Conservation (phyloP, 2,329 filamentous ascomycete species). For the Trichoderma afroharzianum region DNA sequence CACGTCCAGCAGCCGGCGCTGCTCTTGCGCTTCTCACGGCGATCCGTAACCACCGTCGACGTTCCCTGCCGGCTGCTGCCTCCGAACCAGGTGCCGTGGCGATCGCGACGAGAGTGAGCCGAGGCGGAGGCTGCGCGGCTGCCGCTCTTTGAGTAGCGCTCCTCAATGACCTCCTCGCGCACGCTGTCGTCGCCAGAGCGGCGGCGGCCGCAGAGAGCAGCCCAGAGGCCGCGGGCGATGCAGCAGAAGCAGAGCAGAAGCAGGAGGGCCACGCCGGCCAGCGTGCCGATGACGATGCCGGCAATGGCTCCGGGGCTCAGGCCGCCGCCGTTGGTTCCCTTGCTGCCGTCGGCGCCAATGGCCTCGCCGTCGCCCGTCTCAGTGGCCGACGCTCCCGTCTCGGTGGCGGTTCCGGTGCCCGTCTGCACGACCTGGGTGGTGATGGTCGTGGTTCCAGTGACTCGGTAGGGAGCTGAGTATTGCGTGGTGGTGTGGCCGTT, state of each 20-base stretch:
- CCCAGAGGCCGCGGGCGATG: constrained; percentile 60
- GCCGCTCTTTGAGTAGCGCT: constrained; percentile 51
- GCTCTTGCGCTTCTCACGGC: constrained; percentile 49
- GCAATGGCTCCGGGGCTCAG: constrained; percentile 73
- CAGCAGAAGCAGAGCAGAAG: constrained; percentile 73
- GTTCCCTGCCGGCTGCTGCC: constrained; percentile 45
- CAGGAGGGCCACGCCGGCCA: constrained; percentile 64
- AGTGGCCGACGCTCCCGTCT: constrained; percentile 44
- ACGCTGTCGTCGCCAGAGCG: constrained; percentile 33
- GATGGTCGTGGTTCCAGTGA: constrained; percentile 53
- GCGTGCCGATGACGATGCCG: constrained; percentile 72
- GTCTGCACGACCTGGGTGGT: constrained; percentile 37
- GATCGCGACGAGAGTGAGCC: constrained; percentile 46
- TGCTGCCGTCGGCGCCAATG: constrained; percentile 38
- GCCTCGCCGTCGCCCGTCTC: constrained; percentile 41
- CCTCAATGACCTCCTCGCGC: constrained; percentile 59
- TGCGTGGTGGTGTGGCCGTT: constrained; percentile 51
- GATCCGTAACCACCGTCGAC: constrained; percentile 36
- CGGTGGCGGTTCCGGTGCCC: constrained; percentile 9
- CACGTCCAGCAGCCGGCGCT: constrained; percentile 49
- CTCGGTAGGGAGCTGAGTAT: constrained; percentile 50
- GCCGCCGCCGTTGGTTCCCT: constrained; percentile 36
- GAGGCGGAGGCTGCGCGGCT: constrained; percentile 41
- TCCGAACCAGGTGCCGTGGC: constrained; percentile 56
- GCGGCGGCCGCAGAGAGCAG: constrained; percentile 59